A percentile compares a stretch with the other conserved stretches of the same genome.
phyloP scores from a whole-genome alignment of 495 filamentous ascomycete species.

The Penicillium diatomitis region DNA sequence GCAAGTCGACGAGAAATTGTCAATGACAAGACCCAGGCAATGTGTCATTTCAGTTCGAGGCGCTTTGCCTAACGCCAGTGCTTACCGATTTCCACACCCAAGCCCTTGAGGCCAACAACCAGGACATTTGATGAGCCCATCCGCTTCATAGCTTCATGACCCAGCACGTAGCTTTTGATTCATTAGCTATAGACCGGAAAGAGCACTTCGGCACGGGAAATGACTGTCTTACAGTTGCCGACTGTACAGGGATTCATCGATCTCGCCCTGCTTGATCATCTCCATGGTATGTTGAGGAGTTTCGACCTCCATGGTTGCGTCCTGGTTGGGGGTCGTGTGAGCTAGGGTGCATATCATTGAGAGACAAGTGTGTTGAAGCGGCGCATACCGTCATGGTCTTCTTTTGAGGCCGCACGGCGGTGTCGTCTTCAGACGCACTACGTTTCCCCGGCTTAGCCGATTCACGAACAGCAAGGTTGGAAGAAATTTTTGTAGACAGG shows the following conservation, averaged over 20 bases:
- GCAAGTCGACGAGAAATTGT: conserved; percentile 1
- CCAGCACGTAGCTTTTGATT: conserved; percentile 66
- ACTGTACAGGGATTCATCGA: conserved; percentile 97
- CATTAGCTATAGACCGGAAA: not conserved
- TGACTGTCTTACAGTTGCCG: conserved; percentile 63
- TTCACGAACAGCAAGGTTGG: conserved; percentile 44
- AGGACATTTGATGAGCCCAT: conserved; percentile 96
- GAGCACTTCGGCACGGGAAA: not conserved
- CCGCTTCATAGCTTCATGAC: conserved; percentile 98
- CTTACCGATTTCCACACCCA: conserved; percentile 88
- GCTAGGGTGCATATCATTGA: conserved; percentile 5
- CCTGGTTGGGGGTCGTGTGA: conserved; percentile 24
- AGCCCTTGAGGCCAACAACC: conserved; percentile 80
- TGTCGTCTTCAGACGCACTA: conserved; percentile 70
- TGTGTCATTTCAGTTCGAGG: not conserved
- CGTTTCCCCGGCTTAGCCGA: conserved; percentile 71
- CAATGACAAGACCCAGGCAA: not conserved
- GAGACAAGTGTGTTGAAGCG: not conserved
- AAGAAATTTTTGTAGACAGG: conserved; percentile 43
- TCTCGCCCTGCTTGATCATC: conserved; percentile 57
- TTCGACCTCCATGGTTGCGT: conserved; percentile 79
- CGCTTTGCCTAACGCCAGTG: not conserved
- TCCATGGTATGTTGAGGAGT: conserved; percentile 45
- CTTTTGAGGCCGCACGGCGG: conserved; percentile 60
- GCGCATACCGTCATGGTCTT: conserved; percentile 73